These are phyloP conservation scores for Suhomyces terraborum DNA, from an alignment of 1,139 yeast genomes.

Conservation along the genomic window DNA sequence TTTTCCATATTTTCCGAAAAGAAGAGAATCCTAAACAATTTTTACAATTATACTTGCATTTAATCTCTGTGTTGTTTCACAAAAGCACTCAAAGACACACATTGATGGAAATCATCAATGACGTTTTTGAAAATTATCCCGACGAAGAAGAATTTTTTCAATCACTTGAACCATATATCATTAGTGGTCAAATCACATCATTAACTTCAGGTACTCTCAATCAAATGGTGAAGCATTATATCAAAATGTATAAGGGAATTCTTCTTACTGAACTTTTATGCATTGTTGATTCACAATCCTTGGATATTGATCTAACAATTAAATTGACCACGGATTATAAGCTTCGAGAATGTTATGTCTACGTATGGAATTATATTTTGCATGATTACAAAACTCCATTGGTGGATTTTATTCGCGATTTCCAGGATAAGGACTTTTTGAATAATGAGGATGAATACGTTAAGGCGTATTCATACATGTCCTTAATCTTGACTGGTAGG, in stretches of 20 bases:
- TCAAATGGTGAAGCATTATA: slow-evolving; percentile 55
- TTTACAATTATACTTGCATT: slow-evolving; percentile 26
- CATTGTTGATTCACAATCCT: slow-evolving; percentile 58
- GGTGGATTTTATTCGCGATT: slow-evolving; percentile 50
- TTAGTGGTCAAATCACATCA: slow-evolving; percentile 43
- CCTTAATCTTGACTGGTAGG: slow-evolving; percentile 72
- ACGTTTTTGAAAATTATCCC: slow-evolving; percentile 51
- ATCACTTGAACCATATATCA: slow-evolving; percentile 52
- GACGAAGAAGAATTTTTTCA: slow-evolving; percentile 47
- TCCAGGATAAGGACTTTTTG: slow-evolving; percentile 5
- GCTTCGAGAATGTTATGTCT: slow-evolving; percentile 61
- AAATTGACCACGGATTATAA: slow-evolving; percentile 56
- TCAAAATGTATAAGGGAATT: slow-evolving; percentile 42
- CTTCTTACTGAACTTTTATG: slow-evolving; percentile 67
- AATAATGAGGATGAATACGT: slow-evolving; percentile 21
- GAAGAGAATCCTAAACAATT: neutral
- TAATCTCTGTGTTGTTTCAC: slow-evolving; percentile 23
- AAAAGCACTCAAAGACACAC: slow-evolving; percentile 15
- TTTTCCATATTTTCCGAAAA: slow-evolving; percentile 38
- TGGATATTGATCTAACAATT: slow-evolving; percentile 75
- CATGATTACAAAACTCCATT: slow-evolving; percentile 71
- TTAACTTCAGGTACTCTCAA: slow-evolving; percentile 67
- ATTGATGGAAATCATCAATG: slow-evolving; percentile 49
- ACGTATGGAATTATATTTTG: slow-evolving; percentile 67
- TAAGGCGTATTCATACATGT: slow-evolving; percentile 60